Evolutionary conservation across 805 yeast species (phyloP).

Genomic region (Allodekkera sacchari): DNA sequence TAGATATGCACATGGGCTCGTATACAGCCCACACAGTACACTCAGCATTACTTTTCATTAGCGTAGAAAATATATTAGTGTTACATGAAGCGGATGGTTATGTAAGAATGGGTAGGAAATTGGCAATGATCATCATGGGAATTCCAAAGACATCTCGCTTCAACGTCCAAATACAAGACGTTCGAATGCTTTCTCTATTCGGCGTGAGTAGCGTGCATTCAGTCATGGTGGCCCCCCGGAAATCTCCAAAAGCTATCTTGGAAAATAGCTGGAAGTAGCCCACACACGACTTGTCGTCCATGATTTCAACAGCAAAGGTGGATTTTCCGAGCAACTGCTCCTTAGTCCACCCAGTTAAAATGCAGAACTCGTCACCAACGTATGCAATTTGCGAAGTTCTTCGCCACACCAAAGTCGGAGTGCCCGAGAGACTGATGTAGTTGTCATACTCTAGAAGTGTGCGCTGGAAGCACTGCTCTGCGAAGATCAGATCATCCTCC

Average conservation of each 20-base stretch:
- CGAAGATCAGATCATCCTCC: conserved; percentile 85
- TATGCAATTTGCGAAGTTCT: conserved; percentile 93
- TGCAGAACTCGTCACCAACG: conserved; percentile 89
- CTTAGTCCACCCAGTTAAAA: conserved; percentile 83
- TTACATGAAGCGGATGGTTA: too few species aligned
- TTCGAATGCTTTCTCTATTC: conserved; percentile 46
- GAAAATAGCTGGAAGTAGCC: conserved; percentile 83
- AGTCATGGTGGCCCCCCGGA: conserved; percentile 80
- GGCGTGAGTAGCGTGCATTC: conserved; percentile 71
- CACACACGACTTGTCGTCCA: conserved; percentile 81
- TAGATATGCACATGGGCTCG: too few species aligned
- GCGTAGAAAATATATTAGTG: too few species aligned
- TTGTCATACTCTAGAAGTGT: conserved; percentile 84
- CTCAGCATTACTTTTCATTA: too few species aligned
- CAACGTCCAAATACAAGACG: conserved; percentile 86
- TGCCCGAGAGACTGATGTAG: conserved; percentile 76
- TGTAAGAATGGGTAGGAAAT: conserved; percentile 70
- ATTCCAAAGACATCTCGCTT: conserved; percentile 93
- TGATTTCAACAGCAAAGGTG: conserved; percentile 70
- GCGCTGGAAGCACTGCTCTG: conserved; percentile 94
- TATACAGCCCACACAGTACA: too few species aligned
- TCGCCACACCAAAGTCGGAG: conserved; percentile 94
- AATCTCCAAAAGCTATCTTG: conserved; percentile 84
- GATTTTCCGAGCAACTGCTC: conserved; percentile 58
- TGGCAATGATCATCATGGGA: conserved; percentile 95